Evolutionary conservation across 2,329 filamentous ascomycete genomes (phyloP).

Genomic region (Venturia oleaginea): DNA sequence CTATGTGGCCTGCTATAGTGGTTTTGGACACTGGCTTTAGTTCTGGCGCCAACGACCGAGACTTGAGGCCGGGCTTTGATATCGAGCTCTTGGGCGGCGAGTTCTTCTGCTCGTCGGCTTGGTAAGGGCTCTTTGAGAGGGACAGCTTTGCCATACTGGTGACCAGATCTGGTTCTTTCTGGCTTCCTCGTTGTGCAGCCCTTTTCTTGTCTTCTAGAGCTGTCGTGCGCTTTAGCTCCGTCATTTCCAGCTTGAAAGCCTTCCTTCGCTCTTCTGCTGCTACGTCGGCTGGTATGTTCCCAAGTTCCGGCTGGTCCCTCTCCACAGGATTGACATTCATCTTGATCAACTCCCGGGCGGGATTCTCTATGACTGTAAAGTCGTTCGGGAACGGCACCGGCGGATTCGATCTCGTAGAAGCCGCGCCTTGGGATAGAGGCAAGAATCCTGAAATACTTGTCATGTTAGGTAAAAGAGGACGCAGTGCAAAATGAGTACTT

Average conservation of each 20-base stretch:
- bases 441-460: not conserved
- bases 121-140: not conserved
- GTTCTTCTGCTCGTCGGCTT: not conserved
- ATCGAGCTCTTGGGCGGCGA: not conserved
- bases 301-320: not conserved
- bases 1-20: not conserved
- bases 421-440: not conserved
- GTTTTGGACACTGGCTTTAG: not conserved
- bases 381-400: not conserved
- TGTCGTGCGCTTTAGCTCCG: not conserved
- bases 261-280: not conserved
- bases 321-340: not conserved
- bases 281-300: not conserved
- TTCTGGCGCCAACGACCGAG: not conserved
- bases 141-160: not conserved
- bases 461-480: conserved; percentile 1
- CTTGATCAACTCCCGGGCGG: not conserved
- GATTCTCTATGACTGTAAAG: not conserved
- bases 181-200: not conserved
- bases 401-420: not conserved
- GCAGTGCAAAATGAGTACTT: not conserved
- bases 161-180: not conserved
- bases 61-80: not conserved
- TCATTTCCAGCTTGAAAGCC: not conserved
- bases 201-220: not conserved